Evolutionary conservation across 257 asterid genomes (phyloP), one percentile per base, ranked within the genome.

Genomic region (Scutellaria baicalensis): DNA sequence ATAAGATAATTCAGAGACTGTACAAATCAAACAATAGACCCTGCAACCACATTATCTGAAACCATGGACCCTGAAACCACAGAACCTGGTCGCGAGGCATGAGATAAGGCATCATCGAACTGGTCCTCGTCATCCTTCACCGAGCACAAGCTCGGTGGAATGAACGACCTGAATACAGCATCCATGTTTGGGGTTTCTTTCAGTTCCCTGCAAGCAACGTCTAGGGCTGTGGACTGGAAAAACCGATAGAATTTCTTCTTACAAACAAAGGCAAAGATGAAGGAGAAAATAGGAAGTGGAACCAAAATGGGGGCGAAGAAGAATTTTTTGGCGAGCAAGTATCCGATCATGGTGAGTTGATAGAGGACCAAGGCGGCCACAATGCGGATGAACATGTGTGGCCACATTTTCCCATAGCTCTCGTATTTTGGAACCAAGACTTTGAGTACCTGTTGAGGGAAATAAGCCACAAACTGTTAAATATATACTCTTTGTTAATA

Each of bases 381-480:
- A 3, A 93, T 45, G 35, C 96, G 92, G 6, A 72, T 78, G 85
- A 71, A 83, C 49, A 93, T 82, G 79, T 93, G 98, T 0, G 98
- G 98, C 98, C 98, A 93, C 87, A 84, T 83, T 68, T 78, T 84
- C 6, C 98, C 98, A 6, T 87, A 74, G 79, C 86, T 93, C 89
- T 93, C 98, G 43, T 79, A 91, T 9, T 80, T 31, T 49, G 98
- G 98, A 59, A 87, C 91, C n/a, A 76, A 86, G 17, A 93, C 98
- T 77, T 92, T 89, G 33, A 92, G 90, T 8, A 73, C 96, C 98
- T 92, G 81, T 81, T 23, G 9, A 44, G 31, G 49, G 18, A 9
- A 31, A n/a, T n/a, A 60, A 9, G 11, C 35, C 33, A 27, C 2
- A 14, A 10, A 50, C 36, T 16, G 4, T 9, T 7, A 9, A 44